Conservation (phyloP, 129 eudicot genomes). For the Lactuca sativa region DNA sequence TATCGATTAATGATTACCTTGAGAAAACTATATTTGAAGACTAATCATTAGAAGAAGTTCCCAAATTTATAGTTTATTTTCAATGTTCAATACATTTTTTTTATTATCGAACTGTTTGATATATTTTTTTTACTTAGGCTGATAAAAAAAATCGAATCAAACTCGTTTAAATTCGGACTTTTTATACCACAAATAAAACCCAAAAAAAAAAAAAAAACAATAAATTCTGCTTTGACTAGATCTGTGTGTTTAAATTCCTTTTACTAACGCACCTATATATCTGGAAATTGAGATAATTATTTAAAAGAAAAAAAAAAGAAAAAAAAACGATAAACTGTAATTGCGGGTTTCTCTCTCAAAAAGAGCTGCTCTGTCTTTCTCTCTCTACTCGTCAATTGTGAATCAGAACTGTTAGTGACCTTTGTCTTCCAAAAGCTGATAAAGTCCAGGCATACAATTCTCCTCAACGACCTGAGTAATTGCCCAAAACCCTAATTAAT, state of each 20-base stretch:
- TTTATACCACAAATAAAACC: too few species aligned
- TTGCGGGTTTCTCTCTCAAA: constrained; percentile 28
- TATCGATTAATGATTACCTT: too few species aligned
- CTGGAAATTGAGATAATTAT: not conserved
- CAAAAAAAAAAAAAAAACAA: too few species aligned
- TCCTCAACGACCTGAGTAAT: constrained; percentile 30
- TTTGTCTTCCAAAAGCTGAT: constrained; percentile 27
- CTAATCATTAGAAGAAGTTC: not conserved
- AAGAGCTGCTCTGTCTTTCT: constrained; percentile 36
- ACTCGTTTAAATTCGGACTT: too few species aligned
- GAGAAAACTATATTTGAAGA: not conserved
- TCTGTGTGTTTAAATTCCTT: constrained; percentile 15
- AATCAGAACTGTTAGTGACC: constrained; percentile 40
- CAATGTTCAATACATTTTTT: not conserved
- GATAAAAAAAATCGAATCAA: too few species aligned
- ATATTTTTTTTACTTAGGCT: too few species aligned
- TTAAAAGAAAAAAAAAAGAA: too few species aligned
- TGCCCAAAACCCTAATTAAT: constrained; percentile 32
- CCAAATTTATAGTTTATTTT: too few species aligned
- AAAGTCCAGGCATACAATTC: constrained; percentile 5
- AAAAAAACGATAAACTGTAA: constrained; percentile 17
- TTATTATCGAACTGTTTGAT: too few species aligned
- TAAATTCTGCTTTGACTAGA: constrained; percentile 15
- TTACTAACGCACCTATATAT: constrained; percentile 13
- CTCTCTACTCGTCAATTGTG: constrained; percentile 48